A percentile compares a stretch with the other conserved stretches of the same genome.
phyloP scores from a whole-genome alignment of 2,329 filamentous ascomycete species.

The Aureobasidium sp. region DNA sequence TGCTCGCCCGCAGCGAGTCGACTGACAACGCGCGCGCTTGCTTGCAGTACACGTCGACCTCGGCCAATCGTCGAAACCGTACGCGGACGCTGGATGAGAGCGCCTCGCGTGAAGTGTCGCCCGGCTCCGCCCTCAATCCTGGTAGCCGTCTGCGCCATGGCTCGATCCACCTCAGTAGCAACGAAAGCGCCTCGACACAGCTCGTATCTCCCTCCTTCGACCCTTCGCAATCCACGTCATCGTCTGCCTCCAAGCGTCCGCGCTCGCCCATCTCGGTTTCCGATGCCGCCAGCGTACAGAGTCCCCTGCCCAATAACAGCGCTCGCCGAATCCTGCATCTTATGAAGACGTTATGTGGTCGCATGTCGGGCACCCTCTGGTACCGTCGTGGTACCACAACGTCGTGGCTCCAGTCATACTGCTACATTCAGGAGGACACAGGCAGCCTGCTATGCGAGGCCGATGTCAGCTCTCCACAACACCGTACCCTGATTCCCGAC shows the following conservation, averaged over 20 bases:
- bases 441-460: slow-evolving; percentile 69
- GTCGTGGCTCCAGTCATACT: slow-evolving; percentile 62
- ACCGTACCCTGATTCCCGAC: slow-evolving; percentile 61
- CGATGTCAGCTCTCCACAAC: slow-evolving; percentile 56
- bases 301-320: slow-evolving; percentile 44
- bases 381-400: slow-evolving; percentile 56
- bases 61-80: slow-evolving; percentile 5
- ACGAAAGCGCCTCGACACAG: not conserved
- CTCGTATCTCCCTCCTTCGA: not conserved
- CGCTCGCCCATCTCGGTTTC: slow-evolving; percentile 24
- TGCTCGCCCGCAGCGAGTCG: slow-evolving; percentile 11
- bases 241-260: slow-evolving; percentile 18
- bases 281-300: slow-evolving; percentile 19
- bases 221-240: slow-evolving; percentile 15
- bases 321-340: slow-evolving; percentile 63
- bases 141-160: slow-evolving; percentile 10
- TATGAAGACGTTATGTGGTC: slow-evolving; percentile 69
- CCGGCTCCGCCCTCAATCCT: not conserved
- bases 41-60: not conserved
- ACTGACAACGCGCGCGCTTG: not conserved
- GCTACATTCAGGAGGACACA: slow-evolving; percentile 68
- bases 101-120: slow-evolving; percentile 1
- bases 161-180: not conserved
- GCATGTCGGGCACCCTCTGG: slow-evolving; percentile 71
- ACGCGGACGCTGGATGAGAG: slow-evolving; percentile 7